Base-by-base conservation (phyloP, 2,329 filamentous ascomycete genomes). In the Monosporascus sp. region DNA sequence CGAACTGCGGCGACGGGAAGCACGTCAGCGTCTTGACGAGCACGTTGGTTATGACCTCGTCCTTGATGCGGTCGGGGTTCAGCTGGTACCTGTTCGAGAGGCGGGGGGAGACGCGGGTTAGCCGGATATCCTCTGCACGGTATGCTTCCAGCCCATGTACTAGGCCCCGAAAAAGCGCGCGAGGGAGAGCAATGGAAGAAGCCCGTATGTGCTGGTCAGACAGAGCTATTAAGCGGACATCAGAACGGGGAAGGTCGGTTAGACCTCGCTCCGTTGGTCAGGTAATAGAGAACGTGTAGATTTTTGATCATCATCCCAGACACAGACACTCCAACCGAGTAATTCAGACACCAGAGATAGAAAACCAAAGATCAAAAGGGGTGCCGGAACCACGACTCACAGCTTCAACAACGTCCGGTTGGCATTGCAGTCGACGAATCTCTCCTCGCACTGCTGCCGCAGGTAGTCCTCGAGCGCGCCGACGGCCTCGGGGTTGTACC, bases 241-340 rank as follows among this genome's bases (percentile, higher is more conserved):
- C 88, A 90, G 68, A 72, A 74, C 66, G 68, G 68, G 67, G 63
- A 72, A 71, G 73, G 78, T 74, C 72, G 77, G 78, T 82, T 80
- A 78, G 78, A 67, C 72, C 73, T 74, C 76, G 74, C 72, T 70
- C 76, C 71, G 74, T 75, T 73, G 50, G 74, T 95, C 91, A 89
- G 90, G 84, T 96, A 96, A 96, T 96, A 96, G 90, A 89, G 95
- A 96, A 96, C 91, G 90, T 95, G 43, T 87, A 74, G 84, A 76
- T 76, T 73, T 80, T 80, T 77, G 72, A 81, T 91, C 89, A 92
- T 95, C 89, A 90, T 80, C 56, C 60, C 60, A 63, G 51, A 53
- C 50, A 50, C 7, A 45, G 43, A 35, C 51, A 60, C 55, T 55
- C 57, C 55, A 53, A 49, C 45, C 41, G 31, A 48, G 45, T 40